Percentiles rank a stretch among this genome's conserved stretches.
Conservation (phyloP, 441 rosid species). For the Croton setiger region DNA sequence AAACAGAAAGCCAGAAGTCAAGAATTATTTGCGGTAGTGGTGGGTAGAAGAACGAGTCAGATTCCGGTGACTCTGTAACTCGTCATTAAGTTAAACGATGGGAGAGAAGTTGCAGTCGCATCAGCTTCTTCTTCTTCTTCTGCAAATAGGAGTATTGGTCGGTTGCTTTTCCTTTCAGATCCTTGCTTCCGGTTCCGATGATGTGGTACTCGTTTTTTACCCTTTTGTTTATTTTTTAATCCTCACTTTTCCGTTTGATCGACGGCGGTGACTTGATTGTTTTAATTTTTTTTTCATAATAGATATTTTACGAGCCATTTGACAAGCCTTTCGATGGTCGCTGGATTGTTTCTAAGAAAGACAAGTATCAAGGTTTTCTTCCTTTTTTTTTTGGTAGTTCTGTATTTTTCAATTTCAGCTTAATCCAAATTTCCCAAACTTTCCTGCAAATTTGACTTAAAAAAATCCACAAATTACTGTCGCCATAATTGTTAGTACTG, state of each 20-base stretch:
- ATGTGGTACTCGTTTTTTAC: not conserved
- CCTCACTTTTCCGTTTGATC: not conserved
- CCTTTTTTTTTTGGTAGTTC: not conserved
- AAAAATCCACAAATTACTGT: too few relatives aligned
- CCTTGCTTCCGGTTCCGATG: not conserved
- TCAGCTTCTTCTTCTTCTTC: conserved; percentile 1
- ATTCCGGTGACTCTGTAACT: too few relatives aligned
- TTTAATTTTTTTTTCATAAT: not conserved
- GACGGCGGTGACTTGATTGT: not conserved
- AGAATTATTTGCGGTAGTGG: too few relatives aligned
- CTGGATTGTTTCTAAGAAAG: conserved; percentile 76
- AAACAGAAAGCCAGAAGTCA: too few relatives aligned
- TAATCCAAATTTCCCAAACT: too few relatives aligned
- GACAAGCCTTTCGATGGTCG: conserved; percentile 79
- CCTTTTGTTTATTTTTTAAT: not conserved
- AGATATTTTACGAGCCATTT: conserved; percentile 79
- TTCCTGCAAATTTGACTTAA: too few relatives aligned
- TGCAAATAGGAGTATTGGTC: not conserved
- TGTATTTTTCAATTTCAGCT: not conserved
- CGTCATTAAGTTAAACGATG: not conserved
- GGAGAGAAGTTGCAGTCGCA: not conserved
- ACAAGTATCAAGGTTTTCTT: conserved; percentile 60
- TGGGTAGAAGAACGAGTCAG: too few relatives aligned
- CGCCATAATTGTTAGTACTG: too few relatives aligned
- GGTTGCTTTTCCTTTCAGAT: not conserved